These are phyloP conservation scores for Paracamarosporium sp. DNA, from an alignment of 2,329 filamentous ascomycete species.

Conservation along the genomic window DNA sequence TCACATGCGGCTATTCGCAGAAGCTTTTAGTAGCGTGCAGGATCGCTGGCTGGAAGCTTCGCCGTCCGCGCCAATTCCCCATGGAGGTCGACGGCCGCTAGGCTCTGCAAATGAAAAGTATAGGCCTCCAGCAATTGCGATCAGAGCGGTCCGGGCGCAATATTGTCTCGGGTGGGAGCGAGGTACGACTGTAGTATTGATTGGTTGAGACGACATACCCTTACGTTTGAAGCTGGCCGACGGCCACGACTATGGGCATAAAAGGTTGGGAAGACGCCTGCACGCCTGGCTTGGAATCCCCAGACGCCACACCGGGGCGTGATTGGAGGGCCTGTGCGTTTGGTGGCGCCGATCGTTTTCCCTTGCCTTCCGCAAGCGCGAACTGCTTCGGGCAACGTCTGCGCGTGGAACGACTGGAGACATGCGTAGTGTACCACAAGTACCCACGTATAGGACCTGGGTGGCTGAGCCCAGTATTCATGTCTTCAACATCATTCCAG, in stretches of 20 bases:
- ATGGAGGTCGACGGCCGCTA: constrained; percentile 2
- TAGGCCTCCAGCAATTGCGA: constrained; percentile 27
- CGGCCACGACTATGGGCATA: constrained; percentile 15
- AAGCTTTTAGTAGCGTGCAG: constrained; percentile 18
- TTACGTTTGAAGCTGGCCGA: constrained; percentile 24
- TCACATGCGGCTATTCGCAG: constrained; percentile 27
- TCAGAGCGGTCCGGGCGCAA: constrained; percentile 10
- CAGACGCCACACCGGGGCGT: constrained; percentile 25
- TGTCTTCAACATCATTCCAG: not conserved
- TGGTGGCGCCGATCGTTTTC: constrained; percentile 25
- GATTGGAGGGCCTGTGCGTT: constrained; percentile 19
- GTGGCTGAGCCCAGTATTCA: not conserved
- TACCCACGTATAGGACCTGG: not conserved
- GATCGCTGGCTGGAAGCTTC: constrained; percentile 12
- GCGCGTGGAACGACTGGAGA: constrained; percentile 25
- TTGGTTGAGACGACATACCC: constrained; percentile 21
- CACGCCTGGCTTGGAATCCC: constrained; percentile 27
- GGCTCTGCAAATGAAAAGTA: constrained; percentile 26
- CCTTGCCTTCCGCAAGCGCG: constrained; percentile 19
- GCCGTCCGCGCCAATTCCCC: constrained; percentile 8
- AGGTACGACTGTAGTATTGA: constrained; percentile 11
- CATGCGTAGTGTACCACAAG: constrained; percentile 9
- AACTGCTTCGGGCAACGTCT: constrained; percentile 25
- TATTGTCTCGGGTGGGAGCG: constrained; percentile 28
- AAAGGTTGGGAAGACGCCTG: constrained; percentile 22